Conservation (phyloP, 257 asterid species). For the Nicotiana paniculata region DNA sequence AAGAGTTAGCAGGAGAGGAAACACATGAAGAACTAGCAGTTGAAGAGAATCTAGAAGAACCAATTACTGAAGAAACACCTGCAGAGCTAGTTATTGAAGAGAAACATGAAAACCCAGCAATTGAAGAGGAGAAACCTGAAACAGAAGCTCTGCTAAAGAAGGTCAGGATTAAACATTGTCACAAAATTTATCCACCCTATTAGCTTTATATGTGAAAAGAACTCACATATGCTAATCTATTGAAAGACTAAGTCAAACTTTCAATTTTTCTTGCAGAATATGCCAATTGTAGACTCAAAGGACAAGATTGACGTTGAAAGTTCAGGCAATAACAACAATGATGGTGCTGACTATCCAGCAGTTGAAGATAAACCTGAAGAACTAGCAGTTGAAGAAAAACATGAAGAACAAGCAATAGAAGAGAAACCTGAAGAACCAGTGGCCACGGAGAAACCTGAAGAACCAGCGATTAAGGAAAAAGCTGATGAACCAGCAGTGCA, state of each 20-base stretch:
- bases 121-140: background rate
- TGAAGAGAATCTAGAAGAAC: background rate
- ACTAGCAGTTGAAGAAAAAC: background rate
- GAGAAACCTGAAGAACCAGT: background rate
- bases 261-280: background rate
- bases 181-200: background rate
- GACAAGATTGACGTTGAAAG: background rate
- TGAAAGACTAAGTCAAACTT: background rate
- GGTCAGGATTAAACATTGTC: background rate
- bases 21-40: background rate
- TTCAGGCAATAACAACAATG: background rate
- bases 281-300: background rate
- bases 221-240: background rate
- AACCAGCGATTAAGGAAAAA: background rate
- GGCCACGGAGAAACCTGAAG: background rate
- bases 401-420: background rate
- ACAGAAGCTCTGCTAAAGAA: background rate
- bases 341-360: background rate
- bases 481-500: background rate
- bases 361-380: background rate
- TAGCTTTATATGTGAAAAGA: background rate
- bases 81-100: background rate
- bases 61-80: background rate
- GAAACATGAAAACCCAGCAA: background rate
- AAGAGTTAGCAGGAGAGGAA: background rate